phyloP scores from a whole-genome alignment of 148 eudicot species.

The Agrostemma githago region DNA sequence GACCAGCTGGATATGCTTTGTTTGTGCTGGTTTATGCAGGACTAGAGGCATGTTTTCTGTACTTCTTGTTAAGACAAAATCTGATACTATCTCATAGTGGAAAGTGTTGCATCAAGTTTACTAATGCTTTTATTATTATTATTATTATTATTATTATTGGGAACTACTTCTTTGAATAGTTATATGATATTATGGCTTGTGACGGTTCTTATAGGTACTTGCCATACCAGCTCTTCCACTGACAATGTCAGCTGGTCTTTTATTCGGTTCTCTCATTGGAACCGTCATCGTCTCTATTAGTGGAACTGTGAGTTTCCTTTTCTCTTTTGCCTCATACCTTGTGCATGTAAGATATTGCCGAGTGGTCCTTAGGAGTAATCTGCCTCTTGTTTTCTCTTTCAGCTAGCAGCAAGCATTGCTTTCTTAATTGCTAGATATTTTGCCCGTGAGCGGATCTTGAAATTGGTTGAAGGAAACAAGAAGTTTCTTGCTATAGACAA shows the following conservation, averaged over 20 bases:
- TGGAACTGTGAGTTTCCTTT: constrained; percentile 73
- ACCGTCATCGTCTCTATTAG: constrained; percentile 89
- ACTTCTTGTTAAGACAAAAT: constrained; percentile 3
- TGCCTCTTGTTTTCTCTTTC: constrained; percentile 26
- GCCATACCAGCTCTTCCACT: constrained; percentile 97
- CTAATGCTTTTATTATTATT: background rate
- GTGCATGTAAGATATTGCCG: background rate
- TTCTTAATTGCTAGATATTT: constrained; percentile 98
- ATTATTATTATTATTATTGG: background rate
- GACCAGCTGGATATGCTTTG: constrained; percentile 93
- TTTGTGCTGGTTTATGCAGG: constrained; percentile 96
- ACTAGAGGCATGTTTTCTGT: constrained; percentile 60
- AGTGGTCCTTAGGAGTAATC: constrained; percentile 1
- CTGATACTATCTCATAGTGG: background rate
- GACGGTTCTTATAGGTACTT: constrained; percentile 46
- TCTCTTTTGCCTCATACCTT: background rate
- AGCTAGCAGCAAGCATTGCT: constrained; percentile 95
- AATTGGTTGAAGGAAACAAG: constrained; percentile 93
- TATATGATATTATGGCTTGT: background rate
- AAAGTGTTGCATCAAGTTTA: constrained; percentile 1
- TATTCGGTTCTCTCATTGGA: constrained; percentile 83
- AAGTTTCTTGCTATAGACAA: constrained; percentile 98
- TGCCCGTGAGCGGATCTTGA: constrained; percentile 98
- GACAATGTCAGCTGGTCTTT: constrained; percentile 98
- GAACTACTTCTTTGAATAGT: background rate